phyloP scores from a whole-genome alignment of 1,284 basidiomycete species.

The Trametes versicolor region DNA sequence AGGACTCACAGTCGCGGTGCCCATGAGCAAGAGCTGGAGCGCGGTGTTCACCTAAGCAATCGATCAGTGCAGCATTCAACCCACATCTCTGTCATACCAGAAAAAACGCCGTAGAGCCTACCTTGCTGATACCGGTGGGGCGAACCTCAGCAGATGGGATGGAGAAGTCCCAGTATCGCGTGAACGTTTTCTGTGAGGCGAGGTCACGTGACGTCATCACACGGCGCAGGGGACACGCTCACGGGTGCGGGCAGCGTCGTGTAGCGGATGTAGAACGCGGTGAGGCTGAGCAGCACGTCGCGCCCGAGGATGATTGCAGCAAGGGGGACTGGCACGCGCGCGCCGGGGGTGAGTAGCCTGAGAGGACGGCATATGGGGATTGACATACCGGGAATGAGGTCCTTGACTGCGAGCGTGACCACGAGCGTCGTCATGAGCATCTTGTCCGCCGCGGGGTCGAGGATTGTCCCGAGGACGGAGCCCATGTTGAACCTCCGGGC shows the following conservation, averaged over 20 bases:
- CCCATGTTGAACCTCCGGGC: conserved; percentile 88
- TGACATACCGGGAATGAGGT: conserved; percentile 82
- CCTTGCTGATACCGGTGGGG: conserved; percentile 93
- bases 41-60: conserved; percentile 86
- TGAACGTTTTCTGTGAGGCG: conserved; percentile 81
- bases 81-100: background rate
- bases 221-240: conserved; percentile 43
- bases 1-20: conserved; percentile 86
- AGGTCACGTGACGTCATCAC: conserved; percentile 22
- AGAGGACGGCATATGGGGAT: conserved; percentile 5
- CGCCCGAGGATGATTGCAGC: conserved; percentile 90
- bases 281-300: conserved; percentile 87
- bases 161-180: conserved; percentile 94
- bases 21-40: conserved; percentile 92
- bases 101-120: conserved; percentile 41
- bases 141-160: conserved; percentile 94
- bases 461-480: conserved; percentile 92
- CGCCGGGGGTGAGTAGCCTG: background rate
- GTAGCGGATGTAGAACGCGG: conserved; percentile 95
- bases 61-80: too few species aligned
- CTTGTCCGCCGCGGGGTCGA: conserved; percentile 99
- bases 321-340: conserved; percentile 72
- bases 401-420: conserved; percentile 85
- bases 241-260: conserved; percentile 89
- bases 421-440: conserved; percentile 95